These are phyloP conservation scores for Dicorynia guianensis DNA, from an alignment of 306 rosid species.

Conservation along the genomic window DNA sequence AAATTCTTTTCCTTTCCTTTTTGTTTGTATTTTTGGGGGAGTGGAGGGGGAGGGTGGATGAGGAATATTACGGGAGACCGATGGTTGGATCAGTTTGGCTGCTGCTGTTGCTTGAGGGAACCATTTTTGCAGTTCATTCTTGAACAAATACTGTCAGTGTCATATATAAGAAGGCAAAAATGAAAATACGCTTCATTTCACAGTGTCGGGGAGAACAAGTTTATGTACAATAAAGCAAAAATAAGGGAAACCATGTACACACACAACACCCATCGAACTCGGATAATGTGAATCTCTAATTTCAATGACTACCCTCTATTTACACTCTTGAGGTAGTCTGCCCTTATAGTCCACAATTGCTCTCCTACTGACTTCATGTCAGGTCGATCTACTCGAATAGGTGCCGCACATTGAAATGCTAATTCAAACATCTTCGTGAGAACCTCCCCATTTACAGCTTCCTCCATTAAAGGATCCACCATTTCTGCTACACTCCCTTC, in stretches of 20 bases:
- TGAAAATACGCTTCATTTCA: slow-evolving; percentile 39
- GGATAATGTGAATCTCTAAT: slow-evolving; percentile 25
- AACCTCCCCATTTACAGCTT: slow-evolving; percentile 63
- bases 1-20: no score
- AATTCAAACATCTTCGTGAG: slow-evolving; percentile 69
- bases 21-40: no score
- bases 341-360: slow-evolving; percentile 90
- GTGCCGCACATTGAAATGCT: slow-evolving; percentile 91
- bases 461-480: slow-evolving; percentile 78
- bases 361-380: slow-evolving; percentile 89
- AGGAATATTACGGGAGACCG: no score
- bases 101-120: not conserved
- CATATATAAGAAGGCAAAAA: slow-evolving; percentile 27
- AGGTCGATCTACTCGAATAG: slow-evolving; percentile 76
- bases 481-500: slow-evolving; percentile 65
- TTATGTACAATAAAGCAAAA: slow-evolving; percentile 26
- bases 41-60: no score
- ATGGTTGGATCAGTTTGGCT: no score
- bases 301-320: slow-evolving; percentile 50
- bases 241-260: not conserved
- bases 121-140: slow-evolving; percentile 15
- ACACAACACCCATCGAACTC: not conserved
- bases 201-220: slow-evolving; percentile 40
- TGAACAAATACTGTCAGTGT: not conserved
- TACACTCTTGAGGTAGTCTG: slow-evolving; percentile 69